Conservation (phyloP, 371 early-diverging fungal species). For the Actinomucor elegans region DNA sequence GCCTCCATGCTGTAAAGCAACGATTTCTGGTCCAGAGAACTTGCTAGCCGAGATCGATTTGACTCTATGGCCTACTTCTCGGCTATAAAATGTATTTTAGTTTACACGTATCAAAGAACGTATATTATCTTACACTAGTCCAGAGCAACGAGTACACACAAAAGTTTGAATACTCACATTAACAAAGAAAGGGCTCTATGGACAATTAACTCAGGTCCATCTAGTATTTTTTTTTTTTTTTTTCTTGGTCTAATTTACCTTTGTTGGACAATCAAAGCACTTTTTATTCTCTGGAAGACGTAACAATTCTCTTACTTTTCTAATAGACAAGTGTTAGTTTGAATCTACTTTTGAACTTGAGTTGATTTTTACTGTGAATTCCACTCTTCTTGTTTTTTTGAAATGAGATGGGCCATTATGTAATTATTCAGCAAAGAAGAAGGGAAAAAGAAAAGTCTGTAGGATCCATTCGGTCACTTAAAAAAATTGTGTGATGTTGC, state of each 20-base stretch:
- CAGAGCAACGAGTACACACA: conserved; percentile 67
- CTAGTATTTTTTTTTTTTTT: too few relatives aligned
- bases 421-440: background rate
- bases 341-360: background rate
- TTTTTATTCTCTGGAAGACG: conserved; percentile 59
- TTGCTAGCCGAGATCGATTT: conserved; percentile 70
- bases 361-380: conserved; percentile 7
- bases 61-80: conserved; percentile 70
- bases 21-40: conserved; percentile 60
- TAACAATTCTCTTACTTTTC: conserved; percentile 36
- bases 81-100: too few relatives aligned
- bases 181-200: conserved; percentile 64
- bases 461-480: too few relatives aligned
- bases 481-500: too few relatives aligned
- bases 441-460: background rate
- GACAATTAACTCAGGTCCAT: background rate
- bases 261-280: conserved; percentile 67
- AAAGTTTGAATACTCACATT: conserved; percentile 63
- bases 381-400: conserved; percentile 20
- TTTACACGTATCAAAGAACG: too few relatives aligned
- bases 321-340: background rate
- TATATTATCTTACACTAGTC: conserved; percentile 61
- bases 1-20: conserved; percentile 60
- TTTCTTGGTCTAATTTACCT: conserved; percentile 29
- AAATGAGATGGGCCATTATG: conserved; percentile 7